phyloP scores from a whole-genome alignment of 2,329 filamentous ascomycete species.

The Sarocladiaceae sp. region DNA sequence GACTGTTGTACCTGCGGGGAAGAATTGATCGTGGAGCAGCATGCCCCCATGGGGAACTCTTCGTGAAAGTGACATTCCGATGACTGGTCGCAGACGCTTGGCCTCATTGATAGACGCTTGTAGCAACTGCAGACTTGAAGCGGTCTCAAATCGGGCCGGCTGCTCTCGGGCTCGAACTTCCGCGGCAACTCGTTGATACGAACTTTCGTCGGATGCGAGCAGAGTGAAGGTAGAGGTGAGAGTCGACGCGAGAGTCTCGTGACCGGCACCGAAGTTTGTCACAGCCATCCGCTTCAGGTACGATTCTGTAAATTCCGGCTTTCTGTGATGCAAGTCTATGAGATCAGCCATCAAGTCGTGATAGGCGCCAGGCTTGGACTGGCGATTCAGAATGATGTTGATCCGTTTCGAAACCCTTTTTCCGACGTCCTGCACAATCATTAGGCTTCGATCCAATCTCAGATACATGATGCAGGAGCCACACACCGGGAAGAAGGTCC shows the following conservation, averaged over 20 bases:
- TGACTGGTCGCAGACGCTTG: slow-evolving; percentile 34
- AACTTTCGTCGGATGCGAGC: slow-evolving; percentile 34
- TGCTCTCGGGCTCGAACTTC: slow-evolving; percentile 22
- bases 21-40: slow-evolving; percentile 17
- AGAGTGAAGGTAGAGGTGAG: slow-evolving; percentile 44
- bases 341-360: slow-evolving; percentile 43
- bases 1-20: slow-evolving; percentile 44
- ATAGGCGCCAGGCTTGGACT: slow-evolving; percentile 24
- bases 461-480: slow-evolving; percentile 13
- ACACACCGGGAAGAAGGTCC: slow-evolving; percentile 44
- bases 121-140: slow-evolving; percentile 26
- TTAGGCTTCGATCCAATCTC: neutral
- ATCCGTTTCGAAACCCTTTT: slow-evolving; percentile 29
- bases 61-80: slow-evolving; percentile 36
- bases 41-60: slow-evolving; percentile 5
- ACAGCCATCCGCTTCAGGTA: slow-evolving; percentile 49
- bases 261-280: slow-evolving; percentile 52
- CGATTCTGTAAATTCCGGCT: slow-evolving; percentile 39
- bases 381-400: slow-evolving; percentile 18
- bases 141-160: slow-evolving; percentile 18
- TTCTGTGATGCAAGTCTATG: slow-evolving; percentile 39
- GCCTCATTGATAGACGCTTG: slow-evolving; percentile 47
- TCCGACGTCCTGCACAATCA: slow-evolving; percentile 25
- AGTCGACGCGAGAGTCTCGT: slow-evolving; percentile 51
- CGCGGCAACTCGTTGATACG: slow-evolving; percentile 28